phyloP scores from a whole-genome alignment of 2,329 filamentous ascomycete genomes.

The Fusarium palustre region DNA sequence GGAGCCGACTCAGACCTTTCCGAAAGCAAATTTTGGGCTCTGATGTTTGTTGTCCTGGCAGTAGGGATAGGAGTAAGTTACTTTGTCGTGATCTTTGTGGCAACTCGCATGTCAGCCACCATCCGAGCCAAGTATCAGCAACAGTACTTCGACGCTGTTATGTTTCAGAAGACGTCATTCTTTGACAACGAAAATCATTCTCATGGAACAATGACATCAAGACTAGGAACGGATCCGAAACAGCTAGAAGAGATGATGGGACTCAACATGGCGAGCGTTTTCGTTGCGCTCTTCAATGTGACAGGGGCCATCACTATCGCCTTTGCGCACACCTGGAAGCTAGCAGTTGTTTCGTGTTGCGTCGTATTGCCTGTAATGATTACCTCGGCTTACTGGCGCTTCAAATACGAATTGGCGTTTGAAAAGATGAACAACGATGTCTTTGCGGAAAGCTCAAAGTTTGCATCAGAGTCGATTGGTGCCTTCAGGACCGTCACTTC shows the following conservation, averaged over 20 bases:
- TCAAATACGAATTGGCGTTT: slow-evolving; percentile 73
- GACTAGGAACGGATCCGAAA: slow-evolving; percentile 67
- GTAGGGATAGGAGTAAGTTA: slow-evolving; percentile 65
- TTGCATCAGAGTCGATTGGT: slow-evolving; percentile 78
- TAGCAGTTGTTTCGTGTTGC: slow-evolving; percentile 74
- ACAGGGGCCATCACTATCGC: slow-evolving; percentile 73
- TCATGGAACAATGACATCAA: slow-evolving; percentile 69
- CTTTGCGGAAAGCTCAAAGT: slow-evolving; percentile 78
- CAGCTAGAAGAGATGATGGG: slow-evolving; percentile 72
- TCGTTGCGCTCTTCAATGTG: slow-evolving; percentile 73
- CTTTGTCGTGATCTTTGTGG: slow-evolving; percentile 54
- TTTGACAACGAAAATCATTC: slow-evolving; percentile 72
- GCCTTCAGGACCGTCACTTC: slow-evolving; percentile 79
- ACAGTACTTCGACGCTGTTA: slow-evolving; percentile 70
- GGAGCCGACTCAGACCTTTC: slow-evolving; percentile 51
- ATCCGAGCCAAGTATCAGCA: slow-evolving; percentile 67
- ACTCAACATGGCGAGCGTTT: slow-evolving; percentile 71
- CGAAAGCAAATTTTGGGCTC: slow-evolving; percentile 69
- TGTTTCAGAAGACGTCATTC: slow-evolving; percentile 69
- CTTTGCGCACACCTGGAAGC: slow-evolving; percentile 81
- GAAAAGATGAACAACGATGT: slow-evolving; percentile 75
- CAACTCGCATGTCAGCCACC: slow-evolving; percentile 61
- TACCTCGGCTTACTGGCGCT: slow-evolving; percentile 61
- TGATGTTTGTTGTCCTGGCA: slow-evolving; percentile 74
- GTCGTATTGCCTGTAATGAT: slow-evolving; percentile 67